Percentiles rank a stretch among this genome's conserved stretches.
Conservation (phyloP, 352 stramenopile species). For the Phytophthora pistaciae region DNA sequence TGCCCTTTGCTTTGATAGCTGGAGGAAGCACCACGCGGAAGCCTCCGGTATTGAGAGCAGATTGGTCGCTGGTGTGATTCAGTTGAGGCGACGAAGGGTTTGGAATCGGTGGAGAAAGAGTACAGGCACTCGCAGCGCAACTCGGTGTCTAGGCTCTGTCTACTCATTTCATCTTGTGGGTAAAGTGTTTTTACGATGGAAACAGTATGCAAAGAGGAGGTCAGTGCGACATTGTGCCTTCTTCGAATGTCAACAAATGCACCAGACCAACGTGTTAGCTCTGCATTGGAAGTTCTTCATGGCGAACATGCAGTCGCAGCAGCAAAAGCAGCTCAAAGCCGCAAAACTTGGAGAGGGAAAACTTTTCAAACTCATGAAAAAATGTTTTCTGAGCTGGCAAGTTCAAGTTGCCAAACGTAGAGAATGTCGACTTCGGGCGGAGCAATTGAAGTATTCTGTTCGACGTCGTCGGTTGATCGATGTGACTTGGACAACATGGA, state of each 20-base stretch:
- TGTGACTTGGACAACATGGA: slow-evolving; percentile 27
- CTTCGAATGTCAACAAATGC: slow-evolving; percentile 5
- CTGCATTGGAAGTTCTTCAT: slow-evolving; percentile 24
- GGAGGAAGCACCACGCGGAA: slow-evolving; percentile 15
- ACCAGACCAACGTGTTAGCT: background rate
- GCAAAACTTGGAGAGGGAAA: slow-evolving; percentile 1
- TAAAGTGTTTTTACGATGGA: slow-evolving; percentile 20
- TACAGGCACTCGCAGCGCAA: slow-evolving; percentile 5
- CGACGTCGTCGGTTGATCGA: slow-evolving; percentile 7
- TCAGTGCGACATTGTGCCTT: slow-evolving; percentile 1
- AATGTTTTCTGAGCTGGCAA: slow-evolving; percentile 21
- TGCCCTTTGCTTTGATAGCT: slow-evolving; percentile 13
- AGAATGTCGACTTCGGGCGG: slow-evolving; percentile 13
- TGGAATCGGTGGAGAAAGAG: slow-evolving; percentile 28
- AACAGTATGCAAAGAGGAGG: background rate
- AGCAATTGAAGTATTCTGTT: slow-evolving; percentile 9
- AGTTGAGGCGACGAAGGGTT: slow-evolving; percentile 13
- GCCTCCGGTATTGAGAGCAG: slow-evolving; percentile 1
- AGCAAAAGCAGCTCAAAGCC: slow-evolving; percentile 16
- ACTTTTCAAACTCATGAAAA: background rate
- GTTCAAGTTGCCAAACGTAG: background rate
- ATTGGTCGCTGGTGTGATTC: slow-evolving; percentile 2
- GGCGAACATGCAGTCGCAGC: slow-evolving; percentile 12
- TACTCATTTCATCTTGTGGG: slow-evolving; percentile 20
- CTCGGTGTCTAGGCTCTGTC: slow-evolving; percentile 15